Percentiles rank a stretch among this genome's conserved stretches.
Conservation (phyloP, 805 yeast genomes). For the Candida orba region DNA sequence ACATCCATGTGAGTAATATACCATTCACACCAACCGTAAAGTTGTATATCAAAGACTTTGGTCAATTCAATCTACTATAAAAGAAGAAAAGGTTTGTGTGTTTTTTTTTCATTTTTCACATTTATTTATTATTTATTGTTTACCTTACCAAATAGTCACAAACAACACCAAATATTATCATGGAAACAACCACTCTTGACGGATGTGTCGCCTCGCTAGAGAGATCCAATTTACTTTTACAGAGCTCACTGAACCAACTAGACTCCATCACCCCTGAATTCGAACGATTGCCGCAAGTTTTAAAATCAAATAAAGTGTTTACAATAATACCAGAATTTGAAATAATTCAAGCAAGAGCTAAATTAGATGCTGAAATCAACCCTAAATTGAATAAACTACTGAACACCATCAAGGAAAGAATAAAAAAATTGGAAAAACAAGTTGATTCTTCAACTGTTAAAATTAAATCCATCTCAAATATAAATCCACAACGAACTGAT, state of each 20-base stretch:
- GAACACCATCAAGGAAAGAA: conserved; percentile 26
- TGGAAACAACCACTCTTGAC: conserved; percentile 11
- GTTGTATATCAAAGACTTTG: too few relatives aligned
- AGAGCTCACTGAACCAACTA: conserved; percentile 27
- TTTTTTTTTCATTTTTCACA: too few relatives aligned
- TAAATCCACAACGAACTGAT: conserved; percentile 1
- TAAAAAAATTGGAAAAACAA: conserved; percentile 28
- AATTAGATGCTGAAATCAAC: conserved; percentile 30
- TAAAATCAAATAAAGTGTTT: conserved; percentile 40
- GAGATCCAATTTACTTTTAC: conserved; percentile 29
- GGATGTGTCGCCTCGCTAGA: conserved; percentile 29
- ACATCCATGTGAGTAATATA: too few relatives aligned
- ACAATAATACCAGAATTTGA: conserved; percentile 45
- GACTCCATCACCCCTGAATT: conserved; percentile 31
- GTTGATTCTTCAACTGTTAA: conserved; percentile 27
- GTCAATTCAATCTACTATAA: too few relatives aligned
- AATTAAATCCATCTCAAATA: conserved; percentile 26
- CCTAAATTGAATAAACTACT: conserved; percentile 34
- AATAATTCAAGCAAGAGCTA: conserved; percentile 32
- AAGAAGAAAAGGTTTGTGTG: too few relatives aligned
- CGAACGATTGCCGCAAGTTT: conserved; percentile 31
- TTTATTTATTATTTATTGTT: too few relatives aligned
- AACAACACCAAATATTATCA: neutral
- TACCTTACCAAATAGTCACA: too few relatives aligned
- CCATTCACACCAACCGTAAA: too few relatives aligned